Conservation (phyloP, 352 stramenopile genomes). For the Phytopythium litorale region DNA sequence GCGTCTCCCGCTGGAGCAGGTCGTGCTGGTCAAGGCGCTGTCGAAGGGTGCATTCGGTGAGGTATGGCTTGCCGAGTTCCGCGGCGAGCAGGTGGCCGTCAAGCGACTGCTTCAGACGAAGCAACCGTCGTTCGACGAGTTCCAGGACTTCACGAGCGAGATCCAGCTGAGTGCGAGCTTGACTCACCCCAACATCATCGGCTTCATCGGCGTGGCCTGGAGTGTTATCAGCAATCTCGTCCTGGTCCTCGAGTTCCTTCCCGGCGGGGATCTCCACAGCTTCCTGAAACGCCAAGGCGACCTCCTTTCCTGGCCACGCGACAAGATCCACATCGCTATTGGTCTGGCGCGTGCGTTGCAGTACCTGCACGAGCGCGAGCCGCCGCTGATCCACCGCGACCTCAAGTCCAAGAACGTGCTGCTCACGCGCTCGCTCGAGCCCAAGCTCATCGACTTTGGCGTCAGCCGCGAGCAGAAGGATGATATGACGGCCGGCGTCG, state of each 20-base stretch:
- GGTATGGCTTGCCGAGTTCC: slow-evolving; percentile 34
- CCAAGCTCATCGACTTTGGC: slow-evolving; percentile 85
- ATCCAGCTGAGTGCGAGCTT: slow-evolving; percentile 35
- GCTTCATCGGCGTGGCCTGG: slow-evolving; percentile 59
- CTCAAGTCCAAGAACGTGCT: slow-evolving; percentile 55
- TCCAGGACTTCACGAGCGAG: slow-evolving; percentile 33
- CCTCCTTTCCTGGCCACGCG: slow-evolving; percentile 23
- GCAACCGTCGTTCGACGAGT: background rate
- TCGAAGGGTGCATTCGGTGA: slow-evolving; percentile 46
- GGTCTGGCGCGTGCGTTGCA: slow-evolving; percentile 22
- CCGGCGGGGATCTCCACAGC: slow-evolving; percentile 15
- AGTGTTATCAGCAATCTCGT: slow-evolving; percentile 26
- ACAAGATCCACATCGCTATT: slow-evolving; percentile 26
- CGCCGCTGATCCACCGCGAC: slow-evolving; percentile 48
- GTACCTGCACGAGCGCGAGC: slow-evolving; percentile 21
- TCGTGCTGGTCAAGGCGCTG: slow-evolving; percentile 16
- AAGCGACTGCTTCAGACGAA: slow-evolving; percentile 31
- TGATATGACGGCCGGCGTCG: slow-evolving; percentile 61
- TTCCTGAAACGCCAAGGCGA: slow-evolving; percentile 19
- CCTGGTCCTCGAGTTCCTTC: slow-evolving; percentile 32
- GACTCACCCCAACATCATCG: slow-evolving; percentile 44
- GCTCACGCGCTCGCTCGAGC: slow-evolving; percentile 46
- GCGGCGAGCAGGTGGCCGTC: slow-evolving; percentile 23
- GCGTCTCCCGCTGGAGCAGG: slow-evolving; percentile 16
- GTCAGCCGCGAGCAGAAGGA: slow-evolving; percentile 29